phyloP scores from a whole-genome alignment of 768 basidiomycete genomes.

The Candolleomyces efflorescens region DNA sequence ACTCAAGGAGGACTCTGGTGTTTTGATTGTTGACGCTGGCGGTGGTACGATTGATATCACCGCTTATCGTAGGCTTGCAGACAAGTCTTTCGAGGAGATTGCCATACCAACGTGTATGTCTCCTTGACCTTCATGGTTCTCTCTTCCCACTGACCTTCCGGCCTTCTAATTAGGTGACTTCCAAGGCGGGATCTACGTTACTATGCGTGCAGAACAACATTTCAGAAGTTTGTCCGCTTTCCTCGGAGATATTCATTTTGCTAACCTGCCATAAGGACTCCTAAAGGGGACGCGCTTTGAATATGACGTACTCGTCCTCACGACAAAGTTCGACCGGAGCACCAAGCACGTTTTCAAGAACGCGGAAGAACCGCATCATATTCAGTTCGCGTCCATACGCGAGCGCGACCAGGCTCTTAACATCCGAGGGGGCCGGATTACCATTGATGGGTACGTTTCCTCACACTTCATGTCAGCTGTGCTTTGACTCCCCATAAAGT shows the following conservation, averaged over 20 bases:
- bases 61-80: constrained; percentile 34
- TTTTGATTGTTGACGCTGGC: constrained; percentile 57
- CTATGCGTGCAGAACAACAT: constrained; percentile 28
- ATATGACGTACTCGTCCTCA: constrained; percentile 34
- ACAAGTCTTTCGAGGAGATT: constrained; percentile 34
- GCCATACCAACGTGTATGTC: constrained; percentile 32
- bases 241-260: not conserved
- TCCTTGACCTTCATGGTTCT: not conserved
- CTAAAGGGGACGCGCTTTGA: constrained; percentile 32
- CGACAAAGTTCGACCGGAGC: constrained; percentile 35
- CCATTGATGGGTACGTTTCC: constrained; percentile 26
- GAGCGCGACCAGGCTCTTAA: constrained; percentile 32
- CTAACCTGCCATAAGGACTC: constrained; percentile 20
- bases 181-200: constrained; percentile 41
- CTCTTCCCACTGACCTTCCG: not conserved
- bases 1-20: constrained; percentile 35
- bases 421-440: constrained; percentile 41
- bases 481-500: too few relatives aligned
- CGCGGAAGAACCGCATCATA: constrained; percentile 31
- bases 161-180: constrained; percentile 29
- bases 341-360: constrained; percentile 39
- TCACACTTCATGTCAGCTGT: not conserved
- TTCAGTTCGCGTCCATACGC: constrained; percentile 35
- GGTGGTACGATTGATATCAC: constrained; percentile 60
- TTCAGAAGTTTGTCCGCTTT: constrained; percentile 23